A percentile compares a stretch with the other conserved stretches of the same genome.
phyloP scores from a whole-genome alignment of 2,329 filamentous ascomycete species.

The Aspergillus awamori region DNA sequence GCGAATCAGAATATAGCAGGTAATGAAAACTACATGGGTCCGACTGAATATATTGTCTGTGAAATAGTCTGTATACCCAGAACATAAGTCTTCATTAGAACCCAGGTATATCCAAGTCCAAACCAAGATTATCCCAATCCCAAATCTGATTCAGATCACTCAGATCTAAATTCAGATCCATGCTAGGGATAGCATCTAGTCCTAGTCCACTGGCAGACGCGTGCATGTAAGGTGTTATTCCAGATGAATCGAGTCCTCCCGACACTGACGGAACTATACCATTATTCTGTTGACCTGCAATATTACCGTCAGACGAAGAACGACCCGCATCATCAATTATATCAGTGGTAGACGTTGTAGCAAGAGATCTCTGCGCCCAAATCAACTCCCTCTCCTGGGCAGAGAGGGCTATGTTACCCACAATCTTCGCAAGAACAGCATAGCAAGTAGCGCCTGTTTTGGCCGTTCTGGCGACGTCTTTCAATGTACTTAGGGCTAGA shows the following conservation, averaged over 20 bases:
- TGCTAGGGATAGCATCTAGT: conserved; percentile 12
- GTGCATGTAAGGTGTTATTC: neutral
- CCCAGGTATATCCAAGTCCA: conserved; percentile 19
- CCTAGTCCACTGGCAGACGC: neutral
- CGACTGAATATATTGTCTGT: no score
- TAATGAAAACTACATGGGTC: no score
- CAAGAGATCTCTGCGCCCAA: conserved; percentile 1
- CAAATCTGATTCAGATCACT: conserved; percentile 32
- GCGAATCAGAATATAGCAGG: no score
- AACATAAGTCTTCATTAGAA: no score
- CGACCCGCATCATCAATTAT: neutral
- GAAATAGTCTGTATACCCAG: no score
- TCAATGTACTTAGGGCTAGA: conserved; percentile 40
- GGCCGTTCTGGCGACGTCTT: conserved; percentile 22
- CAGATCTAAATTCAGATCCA: conserved; percentile 21
- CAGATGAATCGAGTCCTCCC: neutral
- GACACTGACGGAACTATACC: neutral
- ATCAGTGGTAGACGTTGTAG: neutral
- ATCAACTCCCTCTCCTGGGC: conserved; percentile 6
- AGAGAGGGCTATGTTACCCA: conserved; percentile 17
- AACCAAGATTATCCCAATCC: conserved; percentile 32
- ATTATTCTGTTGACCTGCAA: no score
- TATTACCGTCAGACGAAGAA: no score
- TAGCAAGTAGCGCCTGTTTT: conserved; percentile 31
- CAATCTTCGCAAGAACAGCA: conserved; percentile 26